A percentile compares a stretch with the other conserved stretches of the same genome.
These are phyloP conservation scores for Podaxis sp. DNA, from an alignment of 768 basidiomycete genomes.

Conservation along the genomic window DNA sequence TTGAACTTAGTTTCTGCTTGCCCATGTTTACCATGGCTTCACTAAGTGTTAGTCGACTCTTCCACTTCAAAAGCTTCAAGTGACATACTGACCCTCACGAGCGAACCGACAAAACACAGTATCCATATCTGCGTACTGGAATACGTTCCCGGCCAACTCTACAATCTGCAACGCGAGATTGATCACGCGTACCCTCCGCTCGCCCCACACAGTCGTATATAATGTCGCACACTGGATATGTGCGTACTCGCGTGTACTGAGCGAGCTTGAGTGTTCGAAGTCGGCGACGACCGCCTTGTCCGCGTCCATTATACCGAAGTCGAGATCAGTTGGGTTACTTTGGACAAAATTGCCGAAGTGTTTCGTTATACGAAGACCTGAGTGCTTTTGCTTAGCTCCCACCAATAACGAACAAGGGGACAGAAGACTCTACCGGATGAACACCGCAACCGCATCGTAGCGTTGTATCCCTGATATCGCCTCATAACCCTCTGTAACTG, in stretches of 20 bases:
- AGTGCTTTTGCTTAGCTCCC: background rate
- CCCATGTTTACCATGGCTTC: conserved; percentile 72
- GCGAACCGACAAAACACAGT: conserved; percentile 70
- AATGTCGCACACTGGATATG: conserved; percentile 86
- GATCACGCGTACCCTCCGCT: conserved; percentile 79
- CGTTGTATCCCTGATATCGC: conserved; percentile 78
- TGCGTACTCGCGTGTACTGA: conserved; percentile 73
- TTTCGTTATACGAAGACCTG: conserved; percentile 65
- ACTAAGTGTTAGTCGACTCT: background rate
- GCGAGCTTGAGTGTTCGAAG: conserved; percentile 67
- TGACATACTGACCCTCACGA: conserved; percentile 66
- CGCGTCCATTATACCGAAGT: conserved; percentile 77
- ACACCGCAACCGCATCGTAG: conserved; percentile 77
- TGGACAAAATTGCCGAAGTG: conserved; percentile 75
- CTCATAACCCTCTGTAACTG: conserved; percentile 70
- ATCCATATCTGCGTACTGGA: conserved; percentile 90
- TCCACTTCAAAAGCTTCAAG: too few species aligned
- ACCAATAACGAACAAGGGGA: conserved; percentile 2
- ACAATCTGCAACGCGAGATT: conserved; percentile 86
- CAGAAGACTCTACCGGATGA: conserved; percentile 63
- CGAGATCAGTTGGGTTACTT: conserved; percentile 68
- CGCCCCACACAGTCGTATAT: conserved; percentile 77
- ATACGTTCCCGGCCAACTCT: conserved; percentile 86
- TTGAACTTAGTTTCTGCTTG: conserved; percentile 62
- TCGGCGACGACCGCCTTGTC: conserved; percentile 76